Percentiles rank a stretch among this genome's conserved stretches.
Evolutionary conservation across 192 early-diverging fungal species (phyloP).

Genomic region (Coemansia sp.): DNA sequence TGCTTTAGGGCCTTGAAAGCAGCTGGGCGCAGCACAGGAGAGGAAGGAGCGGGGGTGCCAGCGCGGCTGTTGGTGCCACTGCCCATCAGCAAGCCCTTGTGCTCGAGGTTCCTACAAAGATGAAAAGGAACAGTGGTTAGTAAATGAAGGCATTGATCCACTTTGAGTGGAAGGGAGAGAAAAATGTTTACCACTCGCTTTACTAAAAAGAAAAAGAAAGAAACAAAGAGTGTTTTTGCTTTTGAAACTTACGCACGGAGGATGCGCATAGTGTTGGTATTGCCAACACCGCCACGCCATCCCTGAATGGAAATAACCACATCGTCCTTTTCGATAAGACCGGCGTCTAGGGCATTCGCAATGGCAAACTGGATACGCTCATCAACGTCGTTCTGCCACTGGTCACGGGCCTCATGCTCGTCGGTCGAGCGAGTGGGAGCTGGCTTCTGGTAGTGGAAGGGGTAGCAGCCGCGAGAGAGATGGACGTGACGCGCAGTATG

Average conservation of each 20-base stretch:
- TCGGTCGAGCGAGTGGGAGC: conserved; percentile 32
- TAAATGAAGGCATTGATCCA: not conserved
- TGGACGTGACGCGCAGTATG: conserved; percentile 71
- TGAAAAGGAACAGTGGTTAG: not conserved
- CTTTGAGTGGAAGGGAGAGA: not conserved
- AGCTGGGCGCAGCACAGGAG: conserved; percentile 20
- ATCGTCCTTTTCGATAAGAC: conserved; percentile 62
- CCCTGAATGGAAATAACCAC: conserved; percentile 74
- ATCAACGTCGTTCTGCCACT: conserved; percentile 84
- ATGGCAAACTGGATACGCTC: conserved; percentile 72
- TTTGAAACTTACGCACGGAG: conserved; percentile 54
- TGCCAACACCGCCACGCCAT: conserved; percentile 72
- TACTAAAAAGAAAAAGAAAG: not conserved
- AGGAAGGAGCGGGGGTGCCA: conserved; percentile 17
- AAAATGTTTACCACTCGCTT: not conserved
- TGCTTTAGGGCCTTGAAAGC: conserved; percentile 19
- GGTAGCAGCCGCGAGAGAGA: conserved; percentile 76
- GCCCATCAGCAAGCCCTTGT: conserved; percentile 8
- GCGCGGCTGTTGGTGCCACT: conserved; percentile 22
- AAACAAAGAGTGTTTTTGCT: not conserved
- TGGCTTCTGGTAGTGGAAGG: conserved; percentile 64
- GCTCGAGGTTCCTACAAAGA: conserved; percentile 26
- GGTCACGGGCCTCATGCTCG: conserved; percentile 47
- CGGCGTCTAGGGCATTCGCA: conserved; percentile 64
- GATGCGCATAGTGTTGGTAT: conserved; percentile 81